Evolutionary conservation across 495 filamentous ascomycete species (phyloP).

Genomic region (Penicillium soppii): DNA sequence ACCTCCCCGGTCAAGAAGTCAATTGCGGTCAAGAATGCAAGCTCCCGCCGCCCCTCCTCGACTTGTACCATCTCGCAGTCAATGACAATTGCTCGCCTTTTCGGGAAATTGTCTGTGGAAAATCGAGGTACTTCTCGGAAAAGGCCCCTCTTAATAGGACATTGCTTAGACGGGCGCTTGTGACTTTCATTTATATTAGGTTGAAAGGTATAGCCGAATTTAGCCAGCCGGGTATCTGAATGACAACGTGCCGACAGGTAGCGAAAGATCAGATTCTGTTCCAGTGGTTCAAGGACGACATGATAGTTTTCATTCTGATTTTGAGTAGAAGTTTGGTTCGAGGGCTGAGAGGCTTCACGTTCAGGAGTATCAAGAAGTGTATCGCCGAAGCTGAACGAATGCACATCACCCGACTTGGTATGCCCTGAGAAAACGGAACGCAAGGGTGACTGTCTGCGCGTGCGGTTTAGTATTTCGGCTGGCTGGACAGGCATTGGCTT

Average conservation of each 20-base stretch:
- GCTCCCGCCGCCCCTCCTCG: not conserved
- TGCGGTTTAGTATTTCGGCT: not conserved
- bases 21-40: slow-evolving; percentile 34
- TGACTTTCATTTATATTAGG: not conserved
- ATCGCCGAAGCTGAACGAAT: not conserved
- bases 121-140: not conserved
- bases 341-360: not conserved
- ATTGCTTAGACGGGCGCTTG: not conserved
- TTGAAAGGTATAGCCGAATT: not conserved
- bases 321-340: not conserved
- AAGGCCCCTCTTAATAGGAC: not conserved
- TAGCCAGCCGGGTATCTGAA: slow-evolving; percentile 3
- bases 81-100: slow-evolving; percentile 23
- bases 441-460: not conserved
- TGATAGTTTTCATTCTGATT: not conserved
- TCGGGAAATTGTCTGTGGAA: not conserved
- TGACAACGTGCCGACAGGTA: slow-evolving; percentile 5
- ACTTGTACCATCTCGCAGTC: slow-evolving; percentile 38
- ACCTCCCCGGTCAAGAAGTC: slow-evolving; percentile 50
- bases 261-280: slow-evolving; percentile 4
- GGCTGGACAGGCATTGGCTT: not conserved
- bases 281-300: not conserved
- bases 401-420: not conserved
- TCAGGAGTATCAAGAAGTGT: not conserved
- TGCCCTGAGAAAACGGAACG: not conserved